Percentiles rank a stretch among this genome's conserved stretches.
Evolutionary conservation across 495 filamentous ascomycete species (phyloP).

Genomic region (Podospora comata): DNA sequence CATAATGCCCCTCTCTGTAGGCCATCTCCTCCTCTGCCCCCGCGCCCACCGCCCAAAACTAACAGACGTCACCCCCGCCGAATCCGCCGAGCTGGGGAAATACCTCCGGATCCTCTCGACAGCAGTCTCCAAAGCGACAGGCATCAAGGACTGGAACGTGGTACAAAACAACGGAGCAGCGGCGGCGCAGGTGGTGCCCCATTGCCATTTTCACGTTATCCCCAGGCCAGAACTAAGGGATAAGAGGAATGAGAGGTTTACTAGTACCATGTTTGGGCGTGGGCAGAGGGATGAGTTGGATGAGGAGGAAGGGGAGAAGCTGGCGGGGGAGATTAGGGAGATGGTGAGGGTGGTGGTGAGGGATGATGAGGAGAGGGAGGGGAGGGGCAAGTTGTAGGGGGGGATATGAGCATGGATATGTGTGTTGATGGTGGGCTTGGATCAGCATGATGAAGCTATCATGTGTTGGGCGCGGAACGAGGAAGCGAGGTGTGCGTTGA

Average conservation of each 20-base stretch:
- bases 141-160: slow-evolving; percentile 80
- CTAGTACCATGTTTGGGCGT: slow-evolving; percentile 75
- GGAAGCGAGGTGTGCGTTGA: slow-evolving; percentile 2
- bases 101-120: slow-evolving; percentile 74
- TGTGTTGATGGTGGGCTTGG: neutral
- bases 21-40: slow-evolving; percentile 75
- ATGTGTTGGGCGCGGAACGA: too few relatives aligned
- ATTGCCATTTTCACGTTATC: slow-evolving; percentile 92
- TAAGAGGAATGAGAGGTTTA: slow-evolving; percentile 50
- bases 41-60: slow-evolving; percentile 69
- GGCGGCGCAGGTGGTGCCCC: slow-evolving; percentile 86
- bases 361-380: slow-evolving; percentile 47
- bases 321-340: slow-evolving; percentile 61
- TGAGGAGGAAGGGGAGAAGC: slow-evolving; percentile 69
- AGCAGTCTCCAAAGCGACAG: slow-evolving; percentile 60
- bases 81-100: slow-evolving; percentile 59
- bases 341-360: slow-evolving; percentile 55
- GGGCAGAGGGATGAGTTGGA: slow-evolving; percentile 80
- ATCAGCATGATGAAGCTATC: too few relatives aligned
- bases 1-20: slow-evolving; percentile 76
- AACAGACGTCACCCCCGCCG: slow-evolving; percentile 55
- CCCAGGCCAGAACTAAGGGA: slow-evolving; percentile 59
- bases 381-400: slow-evolving; percentile 44
- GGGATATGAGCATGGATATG: neutral
- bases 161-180: slow-evolving; percentile 90